These are phyloP conservation scores for Anisodus acutangulus DNA, from an alignment of 257 asterid species.

Conservation along the genomic window DNA sequence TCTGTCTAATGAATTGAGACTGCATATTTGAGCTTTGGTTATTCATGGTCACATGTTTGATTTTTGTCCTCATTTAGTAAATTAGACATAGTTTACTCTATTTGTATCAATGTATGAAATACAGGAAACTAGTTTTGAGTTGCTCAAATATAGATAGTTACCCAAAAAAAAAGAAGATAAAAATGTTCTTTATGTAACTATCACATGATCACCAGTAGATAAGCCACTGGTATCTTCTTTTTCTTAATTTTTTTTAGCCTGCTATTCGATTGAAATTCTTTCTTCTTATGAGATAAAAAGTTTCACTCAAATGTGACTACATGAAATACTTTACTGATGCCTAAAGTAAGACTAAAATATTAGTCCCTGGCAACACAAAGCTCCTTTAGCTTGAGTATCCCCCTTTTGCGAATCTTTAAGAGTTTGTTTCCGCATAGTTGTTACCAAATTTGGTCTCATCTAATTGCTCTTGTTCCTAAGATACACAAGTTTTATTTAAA, in stretches of 20 bases:
- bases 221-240: neutral
- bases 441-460: neutral
- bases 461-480: neutral
- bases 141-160: neutral
- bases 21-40: slow-evolving; percentile 4
- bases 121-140: neutral
- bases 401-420: neutral
- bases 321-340: neutral
- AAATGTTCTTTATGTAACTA: neutral
- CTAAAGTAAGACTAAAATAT: neutral
- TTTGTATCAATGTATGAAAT: neutral
- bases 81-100: neutral
- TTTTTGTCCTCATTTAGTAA: neutral
- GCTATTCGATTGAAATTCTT: neutral
- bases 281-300: neutral
- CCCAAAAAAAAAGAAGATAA: neutral
- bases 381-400: neutral
- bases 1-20: neutral
- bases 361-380: neutral
- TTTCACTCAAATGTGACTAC: neutral
- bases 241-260: slow-evolving; percentile 13
- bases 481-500: neutral
- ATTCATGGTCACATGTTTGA: neutral
- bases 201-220: neutral
- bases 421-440: neutral